Evolutionary conservation across 441 rosid species (phyloP).

Genomic region (Dalechampia spathulata): DNA sequence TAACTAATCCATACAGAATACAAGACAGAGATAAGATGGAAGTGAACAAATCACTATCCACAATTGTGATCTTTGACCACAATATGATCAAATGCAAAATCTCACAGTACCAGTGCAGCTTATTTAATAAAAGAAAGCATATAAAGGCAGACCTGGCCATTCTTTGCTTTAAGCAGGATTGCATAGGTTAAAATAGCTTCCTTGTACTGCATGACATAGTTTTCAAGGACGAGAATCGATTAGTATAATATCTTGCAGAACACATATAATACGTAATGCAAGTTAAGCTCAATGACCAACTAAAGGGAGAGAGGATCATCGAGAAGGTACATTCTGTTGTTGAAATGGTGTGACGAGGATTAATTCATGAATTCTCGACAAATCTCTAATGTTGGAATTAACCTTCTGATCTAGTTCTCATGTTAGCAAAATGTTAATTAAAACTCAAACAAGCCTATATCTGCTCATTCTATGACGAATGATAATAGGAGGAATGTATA

Average conservation of each 20-base stretch:
- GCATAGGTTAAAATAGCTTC: conserved; percentile 89
- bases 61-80: too few relatives aligned
- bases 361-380: background rate
- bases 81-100: too few relatives aligned
- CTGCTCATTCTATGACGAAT: too few relatives aligned
- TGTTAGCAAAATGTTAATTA: background rate
- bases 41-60: too few relatives aligned
- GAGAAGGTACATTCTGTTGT: background rate
- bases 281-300: background rate
- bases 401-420: background rate
- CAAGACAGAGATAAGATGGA: too few relatives aligned
- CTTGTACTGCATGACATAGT: conserved; percentile 62
- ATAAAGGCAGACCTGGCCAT: conserved; percentile 50
- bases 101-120: background rate
- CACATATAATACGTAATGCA: background rate
- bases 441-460: background rate
- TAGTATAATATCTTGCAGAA: background rate
- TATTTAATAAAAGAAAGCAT: background rate
- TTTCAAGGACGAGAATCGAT: conserved; percentile 3
- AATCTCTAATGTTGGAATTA: background rate
- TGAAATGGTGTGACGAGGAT: background rate
- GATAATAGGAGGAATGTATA: conserved; percentile 4
- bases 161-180: conserved; percentile 60
- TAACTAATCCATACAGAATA: too few relatives aligned
- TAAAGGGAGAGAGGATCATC: background rate